phyloP scores from a whole-genome alignment of 306 rosid genomes.

The Lupinus albus region DNA sequence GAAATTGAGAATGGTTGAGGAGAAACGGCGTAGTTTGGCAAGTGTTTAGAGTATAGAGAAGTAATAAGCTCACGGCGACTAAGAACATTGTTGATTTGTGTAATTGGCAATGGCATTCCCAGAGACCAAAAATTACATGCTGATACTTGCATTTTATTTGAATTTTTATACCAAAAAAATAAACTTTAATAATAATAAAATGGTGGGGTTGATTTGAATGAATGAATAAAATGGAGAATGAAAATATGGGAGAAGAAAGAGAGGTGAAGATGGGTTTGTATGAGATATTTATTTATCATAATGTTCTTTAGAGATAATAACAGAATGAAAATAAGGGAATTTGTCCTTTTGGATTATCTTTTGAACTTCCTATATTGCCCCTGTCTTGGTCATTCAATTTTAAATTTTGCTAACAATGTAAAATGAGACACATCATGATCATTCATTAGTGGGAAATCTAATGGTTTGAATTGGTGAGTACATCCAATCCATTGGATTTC shows the following conservation, averaged over 20 bases:
- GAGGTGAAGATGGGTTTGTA: background rate
- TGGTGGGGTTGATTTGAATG: constrained; percentile 10
- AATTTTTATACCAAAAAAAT: no score
- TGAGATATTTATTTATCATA: background rate
- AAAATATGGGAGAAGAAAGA: background rate
- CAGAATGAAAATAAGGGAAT: no score
- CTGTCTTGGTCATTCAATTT: background rate
- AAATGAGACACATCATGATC: no score
- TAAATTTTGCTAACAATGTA: no score
- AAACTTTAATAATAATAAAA: background rate
- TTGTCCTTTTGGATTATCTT: background rate
- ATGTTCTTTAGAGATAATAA: no score
- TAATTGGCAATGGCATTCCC: constrained; percentile 25
- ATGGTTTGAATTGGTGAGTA: no score
- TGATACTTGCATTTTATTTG: constrained; percentile 57
- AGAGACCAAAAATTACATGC: constrained; percentile 56
- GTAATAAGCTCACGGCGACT: constrained; percentile 75
- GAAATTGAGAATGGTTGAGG: constrained; percentile 48
- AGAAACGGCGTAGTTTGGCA: constrained; percentile 44
- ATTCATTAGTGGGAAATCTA: no score
- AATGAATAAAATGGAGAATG: background rate
- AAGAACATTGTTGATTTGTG: constrained; percentile 39
- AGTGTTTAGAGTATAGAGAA: constrained; percentile 56
- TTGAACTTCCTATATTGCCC: background rate
- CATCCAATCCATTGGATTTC: no score